Conservation (phyloP, 176 grass and related monocot species). For the Miscanthus lutarioriparius region DNA sequence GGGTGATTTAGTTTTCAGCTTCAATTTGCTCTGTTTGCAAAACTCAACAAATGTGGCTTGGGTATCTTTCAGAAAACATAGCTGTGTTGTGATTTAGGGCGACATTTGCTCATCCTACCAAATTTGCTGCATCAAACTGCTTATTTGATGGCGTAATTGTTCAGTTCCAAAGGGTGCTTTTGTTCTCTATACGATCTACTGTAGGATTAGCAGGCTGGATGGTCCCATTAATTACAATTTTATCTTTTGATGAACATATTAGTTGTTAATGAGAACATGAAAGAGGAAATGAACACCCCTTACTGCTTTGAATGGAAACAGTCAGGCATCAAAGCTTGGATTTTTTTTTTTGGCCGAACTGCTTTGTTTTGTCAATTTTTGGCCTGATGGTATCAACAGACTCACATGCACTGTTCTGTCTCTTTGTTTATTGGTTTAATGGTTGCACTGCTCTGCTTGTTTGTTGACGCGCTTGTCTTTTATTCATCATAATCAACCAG, state of each 20-base stretch:
- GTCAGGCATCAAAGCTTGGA: conserved; percentile 9
- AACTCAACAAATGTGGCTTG: neutral
- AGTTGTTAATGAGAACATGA: neutral
- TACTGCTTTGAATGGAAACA: neutral
- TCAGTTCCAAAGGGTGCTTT: neutral
- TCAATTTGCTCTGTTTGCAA: neutral
- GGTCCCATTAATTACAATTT: neutral
- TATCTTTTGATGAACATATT: neutral
- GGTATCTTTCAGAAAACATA: neutral
- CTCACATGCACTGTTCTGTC: neutral
- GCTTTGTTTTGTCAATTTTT: neutral
- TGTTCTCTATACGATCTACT: neutral
- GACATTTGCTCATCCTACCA: neutral
- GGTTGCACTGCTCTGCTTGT: neutral
- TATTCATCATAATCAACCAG: conserved; percentile 25
- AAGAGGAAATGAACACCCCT: neutral
- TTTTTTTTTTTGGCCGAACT: neutral
- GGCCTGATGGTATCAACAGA: neutral
- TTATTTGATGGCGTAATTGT: neutral
- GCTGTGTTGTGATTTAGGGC: neutral
- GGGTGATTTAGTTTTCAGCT: neutral
- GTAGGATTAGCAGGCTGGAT: neutral
- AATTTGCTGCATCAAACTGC: neutral
- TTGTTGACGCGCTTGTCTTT: neutral
- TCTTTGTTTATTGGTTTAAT: conserved; percentile 19